Conservation (phyloP, 1,284 basidiomycete species). For the Fomitiporia mediterranea region DNA sequence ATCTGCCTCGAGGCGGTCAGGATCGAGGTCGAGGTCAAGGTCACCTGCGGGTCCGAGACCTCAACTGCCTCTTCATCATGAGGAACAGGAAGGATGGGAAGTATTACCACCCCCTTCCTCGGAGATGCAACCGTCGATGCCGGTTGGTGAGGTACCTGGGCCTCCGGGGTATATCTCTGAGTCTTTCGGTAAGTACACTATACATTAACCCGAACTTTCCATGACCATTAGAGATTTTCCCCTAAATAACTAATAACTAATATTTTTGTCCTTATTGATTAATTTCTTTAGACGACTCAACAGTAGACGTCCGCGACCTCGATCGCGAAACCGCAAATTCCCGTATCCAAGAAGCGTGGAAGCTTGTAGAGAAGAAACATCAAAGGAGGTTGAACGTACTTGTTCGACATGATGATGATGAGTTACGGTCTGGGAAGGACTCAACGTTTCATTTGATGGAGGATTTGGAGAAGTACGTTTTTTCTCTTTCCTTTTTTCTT, state of each 20-base stretch:
- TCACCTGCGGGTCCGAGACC: constrained; percentile 17
- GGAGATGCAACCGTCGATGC: not conserved
- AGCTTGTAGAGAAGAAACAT: constrained; percentile 8
- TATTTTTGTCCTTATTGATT: not conserved
- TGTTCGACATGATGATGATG: constrained; percentile 16
- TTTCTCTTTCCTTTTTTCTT: not conserved
- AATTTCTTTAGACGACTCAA: constrained; percentile 5
- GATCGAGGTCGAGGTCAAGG: constrained; percentile 9
- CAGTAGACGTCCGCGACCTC: constrained; percentile 16
- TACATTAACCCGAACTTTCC: not conserved
- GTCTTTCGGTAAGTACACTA: not conserved
- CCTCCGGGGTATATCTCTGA: constrained; percentile 6
- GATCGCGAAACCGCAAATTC: constrained; percentile 5
- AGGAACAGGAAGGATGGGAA: too few species aligned
- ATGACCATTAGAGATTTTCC: too few species aligned
- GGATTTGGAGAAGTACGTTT: constrained; percentile 15
- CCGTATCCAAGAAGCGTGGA: constrained; percentile 19
- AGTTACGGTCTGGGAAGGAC: constrained; percentile 6
- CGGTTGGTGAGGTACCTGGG: not conserved
- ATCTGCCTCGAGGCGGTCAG: not conserved
- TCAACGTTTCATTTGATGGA: constrained; percentile 17
- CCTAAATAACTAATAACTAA: not conserved
- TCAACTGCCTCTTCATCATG: not conserved
- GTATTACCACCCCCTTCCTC: too few species aligned
- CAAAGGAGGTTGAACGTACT: constrained; percentile 11